A percentile compares a stretch with the other conserved stretches of the same genome.
Conservation (phyloP, 345 rosid species). For the Carallia pectinifolia region DNA sequence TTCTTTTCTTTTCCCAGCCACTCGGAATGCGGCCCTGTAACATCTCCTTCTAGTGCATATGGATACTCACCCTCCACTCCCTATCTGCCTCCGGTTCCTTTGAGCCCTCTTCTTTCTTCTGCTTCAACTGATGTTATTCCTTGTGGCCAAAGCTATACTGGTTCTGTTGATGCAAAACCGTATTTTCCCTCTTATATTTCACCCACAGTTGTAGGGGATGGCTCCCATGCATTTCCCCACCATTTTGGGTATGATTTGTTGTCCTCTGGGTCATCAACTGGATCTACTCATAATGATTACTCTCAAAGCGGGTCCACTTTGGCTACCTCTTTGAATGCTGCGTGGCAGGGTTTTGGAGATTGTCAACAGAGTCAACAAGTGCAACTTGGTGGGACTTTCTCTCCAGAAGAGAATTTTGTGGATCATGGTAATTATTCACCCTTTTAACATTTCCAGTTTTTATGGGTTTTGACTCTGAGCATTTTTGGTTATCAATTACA, state of each 20-base stretch:
- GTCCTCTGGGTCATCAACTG: constrained; percentile 20
- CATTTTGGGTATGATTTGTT: constrained; percentile 26
- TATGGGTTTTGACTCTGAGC: no score
- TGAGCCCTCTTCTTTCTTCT: constrained; percentile 17
- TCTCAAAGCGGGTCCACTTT: constrained; percentile 25
- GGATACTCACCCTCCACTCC: constrained; percentile 23
- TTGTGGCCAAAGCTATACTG: constrained; percentile 20
- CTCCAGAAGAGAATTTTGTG: constrained; percentile 26
- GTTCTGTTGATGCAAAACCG: constrained; percentile 31
- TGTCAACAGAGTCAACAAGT: constrained; percentile 27
- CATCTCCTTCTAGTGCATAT: constrained; percentile 24
- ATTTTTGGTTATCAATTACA: neutral
- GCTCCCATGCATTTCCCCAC: constrained; percentile 10
- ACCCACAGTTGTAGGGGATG: constrained; percentile 9
- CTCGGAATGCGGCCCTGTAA: constrained; percentile 13
- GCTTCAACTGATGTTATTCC: constrained; percentile 25
- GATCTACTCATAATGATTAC: constrained; percentile 25
- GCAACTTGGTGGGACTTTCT: constrained; percentile 27
- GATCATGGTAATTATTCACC: constrained; percentile 39
- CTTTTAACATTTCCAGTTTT: neutral
- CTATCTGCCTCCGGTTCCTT: constrained; percentile 11
- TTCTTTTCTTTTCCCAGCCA: neutral
- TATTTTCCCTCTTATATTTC: constrained; percentile 41
- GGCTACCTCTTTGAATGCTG: constrained; percentile 30
- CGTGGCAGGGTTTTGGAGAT: constrained; percentile 32